Conservation (phyloP, 352 stramenopile species). For the Phytophthora meadii region DNA sequence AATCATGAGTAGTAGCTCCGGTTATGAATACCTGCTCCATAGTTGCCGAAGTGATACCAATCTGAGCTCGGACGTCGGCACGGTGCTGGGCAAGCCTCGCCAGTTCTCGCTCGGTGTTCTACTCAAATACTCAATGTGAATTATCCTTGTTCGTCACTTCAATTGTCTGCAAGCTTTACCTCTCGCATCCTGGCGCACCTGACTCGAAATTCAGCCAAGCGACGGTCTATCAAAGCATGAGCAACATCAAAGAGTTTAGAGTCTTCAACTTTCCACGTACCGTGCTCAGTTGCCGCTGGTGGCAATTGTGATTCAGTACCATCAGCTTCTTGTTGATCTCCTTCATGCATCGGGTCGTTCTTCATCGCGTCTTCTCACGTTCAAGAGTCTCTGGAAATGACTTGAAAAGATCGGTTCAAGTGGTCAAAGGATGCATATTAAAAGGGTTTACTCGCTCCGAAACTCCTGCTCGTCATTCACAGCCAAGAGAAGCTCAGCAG, state of each 20-base stretch:
- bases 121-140: background rate
- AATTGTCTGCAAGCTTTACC: conserved; percentile 6
- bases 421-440: conserved; percentile 34
- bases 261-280: background rate
- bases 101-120: conserved; percentile 38
- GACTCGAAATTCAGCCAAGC: conserved; percentile 30
- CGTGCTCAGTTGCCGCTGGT: conserved; percentile 12
- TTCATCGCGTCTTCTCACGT: conserved; percentile 28
- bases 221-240: conserved; percentile 20
- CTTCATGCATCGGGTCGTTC: conserved; percentile 24
- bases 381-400: conserved; percentile 19
- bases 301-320: conserved; percentile 5
- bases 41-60: conserved; percentile 31
- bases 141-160: background rate
- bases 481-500: background rate
- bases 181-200: conserved; percentile 35
- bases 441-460: conserved; percentile 30
- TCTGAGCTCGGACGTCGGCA: conserved; percentile 25
- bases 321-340: conserved; percentile 13
- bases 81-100: conserved; percentile 28
- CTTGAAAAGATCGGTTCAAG: background rate
- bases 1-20: background rate
- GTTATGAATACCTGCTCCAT: conserved; percentile 37
- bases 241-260: background rate
- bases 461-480: conserved; percentile 1